Percentiles rank a stretch among this genome's conserved stretches.
Conservation (phyloP, 75 land plant genomes). For the Isoetes taiwanensis region DNA sequence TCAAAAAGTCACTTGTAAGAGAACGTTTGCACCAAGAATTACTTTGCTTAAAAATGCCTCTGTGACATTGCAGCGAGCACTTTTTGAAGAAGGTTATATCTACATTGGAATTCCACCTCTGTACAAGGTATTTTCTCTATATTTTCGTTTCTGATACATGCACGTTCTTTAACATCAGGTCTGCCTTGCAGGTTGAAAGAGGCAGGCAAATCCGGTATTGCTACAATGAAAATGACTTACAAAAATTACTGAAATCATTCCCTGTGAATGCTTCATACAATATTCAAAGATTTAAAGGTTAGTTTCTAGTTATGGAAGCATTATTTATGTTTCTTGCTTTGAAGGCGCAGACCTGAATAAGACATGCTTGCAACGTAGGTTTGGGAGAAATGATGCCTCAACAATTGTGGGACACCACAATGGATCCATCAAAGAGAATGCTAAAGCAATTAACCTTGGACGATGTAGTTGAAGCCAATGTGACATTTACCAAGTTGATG, state of each 20-base stretch:
- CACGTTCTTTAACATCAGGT: not conserved
- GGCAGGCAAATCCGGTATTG: conserved; percentile 82
- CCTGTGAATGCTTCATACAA: conserved; percentile 79
- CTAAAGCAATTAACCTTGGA: conserved; percentile 75
- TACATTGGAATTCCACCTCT: conserved; percentile 97
- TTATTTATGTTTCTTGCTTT: not conserved
- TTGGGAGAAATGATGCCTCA: conserved; percentile 98
- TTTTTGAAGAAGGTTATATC: conserved; percentile 87
- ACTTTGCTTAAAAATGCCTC: no score
- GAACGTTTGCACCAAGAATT: no score
- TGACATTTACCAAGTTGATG: conserved; percentile 76
- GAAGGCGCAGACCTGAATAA: not conserved
- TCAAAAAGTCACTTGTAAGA: no score
- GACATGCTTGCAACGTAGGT: conserved; percentile 26
- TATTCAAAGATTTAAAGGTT: conserved; percentile 95
- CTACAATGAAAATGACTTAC: conserved; percentile 62
- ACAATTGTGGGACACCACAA: conserved; percentile 94
- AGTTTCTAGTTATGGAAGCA: not conserved
- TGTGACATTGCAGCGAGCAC: conserved; percentile 54
- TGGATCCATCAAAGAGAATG: conserved; percentile 67
- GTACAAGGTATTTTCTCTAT: conserved; percentile 56
- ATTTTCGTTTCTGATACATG: not conserved
- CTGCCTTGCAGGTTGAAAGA: conserved; percentile 96
- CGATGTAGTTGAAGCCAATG: conserved; percentile 90
- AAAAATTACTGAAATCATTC: conserved; percentile 38